phyloP scores from a whole-genome alignment of 352 stramenopile species.

The Blastocystis sp. region DNA sequence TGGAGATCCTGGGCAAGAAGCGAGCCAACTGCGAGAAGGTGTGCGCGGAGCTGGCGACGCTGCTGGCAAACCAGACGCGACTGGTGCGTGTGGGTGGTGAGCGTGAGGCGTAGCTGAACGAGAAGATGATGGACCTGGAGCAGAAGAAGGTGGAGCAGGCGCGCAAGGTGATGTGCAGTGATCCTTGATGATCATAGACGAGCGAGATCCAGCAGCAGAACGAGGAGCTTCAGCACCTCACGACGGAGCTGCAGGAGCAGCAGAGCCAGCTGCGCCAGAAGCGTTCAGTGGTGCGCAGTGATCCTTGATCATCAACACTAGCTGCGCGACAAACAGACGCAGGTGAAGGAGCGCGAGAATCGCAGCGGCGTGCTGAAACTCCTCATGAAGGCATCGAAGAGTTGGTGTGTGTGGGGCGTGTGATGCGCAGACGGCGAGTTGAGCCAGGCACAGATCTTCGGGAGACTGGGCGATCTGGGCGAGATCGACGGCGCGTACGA shows the following conservation, averaged over 20 bases:
- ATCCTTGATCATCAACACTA: not conserved
- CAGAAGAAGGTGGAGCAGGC: constrained; percentile 73
- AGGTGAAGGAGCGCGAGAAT: not conserved
- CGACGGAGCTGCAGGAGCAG: not conserved
- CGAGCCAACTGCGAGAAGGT: constrained; percentile 8
- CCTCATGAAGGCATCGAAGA: not conserved
- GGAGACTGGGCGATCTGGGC: constrained; percentile 92
- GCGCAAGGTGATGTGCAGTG: not conserved
- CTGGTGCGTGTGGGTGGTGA: not conserved
- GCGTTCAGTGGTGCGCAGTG: not conserved
- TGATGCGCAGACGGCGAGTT: constrained; percentile 50
- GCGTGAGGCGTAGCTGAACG: constrained; percentile 72
- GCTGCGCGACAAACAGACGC: not conserved
- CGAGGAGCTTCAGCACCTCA: not conserved
- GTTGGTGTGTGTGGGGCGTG: not conserved
- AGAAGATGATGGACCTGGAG: constrained; percentile 79
- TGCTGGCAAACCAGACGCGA: constrained; percentile 45
- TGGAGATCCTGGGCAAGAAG: constrained; percentile 68
- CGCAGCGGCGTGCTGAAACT: constrained; percentile 19
- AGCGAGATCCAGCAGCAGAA: not conserved
- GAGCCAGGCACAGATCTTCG: constrained; percentile 83
- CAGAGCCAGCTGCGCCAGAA: not conserved
- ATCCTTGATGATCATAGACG: not conserved
- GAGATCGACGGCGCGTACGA: constrained; percentile 91
- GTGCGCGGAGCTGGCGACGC: not conserved